These are phyloP conservation scores for Corymbia citriodora DNA, from an alignment of 441 rosid species.

Conservation along the genomic window DNA sequence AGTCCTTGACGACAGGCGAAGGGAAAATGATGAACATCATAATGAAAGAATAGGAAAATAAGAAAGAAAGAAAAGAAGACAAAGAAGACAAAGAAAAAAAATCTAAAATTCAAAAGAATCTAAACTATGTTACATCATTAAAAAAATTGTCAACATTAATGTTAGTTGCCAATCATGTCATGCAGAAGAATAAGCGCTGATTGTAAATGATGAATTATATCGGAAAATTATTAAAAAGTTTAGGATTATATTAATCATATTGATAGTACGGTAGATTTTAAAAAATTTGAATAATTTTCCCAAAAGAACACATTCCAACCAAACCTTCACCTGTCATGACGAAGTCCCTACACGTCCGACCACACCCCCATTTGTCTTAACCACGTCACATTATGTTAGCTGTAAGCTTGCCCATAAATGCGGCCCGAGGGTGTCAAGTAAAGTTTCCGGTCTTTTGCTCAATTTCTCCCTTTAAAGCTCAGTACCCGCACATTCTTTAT, in stretches of 20 bases:
- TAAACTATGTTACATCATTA: no score
- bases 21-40: neutral
- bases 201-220: neutral
- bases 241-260: neutral
- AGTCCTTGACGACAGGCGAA: neutral
- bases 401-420: neutral
- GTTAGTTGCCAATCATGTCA: fast-evolving
- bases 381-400: neutral
- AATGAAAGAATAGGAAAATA: neutral
- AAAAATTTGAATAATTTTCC: neutral
- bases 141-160: neutral
- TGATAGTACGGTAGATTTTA: neutral
- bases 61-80: no score
- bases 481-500: no score
- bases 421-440: neutral
- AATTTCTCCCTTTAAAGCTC: no score
- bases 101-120: neutral
- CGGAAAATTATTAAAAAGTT: neutral
- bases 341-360: neutral
- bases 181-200: fast-evolving
- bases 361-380: neutral
- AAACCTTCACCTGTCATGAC: neutral
- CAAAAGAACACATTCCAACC: neutral
- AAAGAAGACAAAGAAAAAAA: neutral
- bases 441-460: neutral